Percentiles rank a stretch among this genome's conserved stretches.
These are phyloP conservation scores for Huntiella moniliformis DNA, from an alignment of 2,329 filamentous ascomycete species.

Conservation along the genomic window DNA sequence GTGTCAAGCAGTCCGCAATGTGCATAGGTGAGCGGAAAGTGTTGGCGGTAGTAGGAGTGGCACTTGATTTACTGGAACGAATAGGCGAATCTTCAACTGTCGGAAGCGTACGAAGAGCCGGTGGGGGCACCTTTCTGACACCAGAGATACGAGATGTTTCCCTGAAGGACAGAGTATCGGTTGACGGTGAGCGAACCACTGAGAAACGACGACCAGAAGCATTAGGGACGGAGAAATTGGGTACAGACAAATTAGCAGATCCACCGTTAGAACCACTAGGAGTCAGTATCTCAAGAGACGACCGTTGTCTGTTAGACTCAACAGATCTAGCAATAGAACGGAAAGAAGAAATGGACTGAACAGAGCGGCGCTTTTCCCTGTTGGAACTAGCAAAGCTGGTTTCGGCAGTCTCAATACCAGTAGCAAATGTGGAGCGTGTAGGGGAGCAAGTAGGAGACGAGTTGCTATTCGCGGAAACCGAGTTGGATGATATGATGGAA, in stretches of 20 bases:
- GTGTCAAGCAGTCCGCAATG: neutral
- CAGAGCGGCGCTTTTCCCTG: constrained; percentile 30
- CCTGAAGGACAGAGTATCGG: constrained; percentile 7
- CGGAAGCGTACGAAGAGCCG: constrained; percentile 3
- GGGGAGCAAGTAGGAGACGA: constrained; percentile 41
- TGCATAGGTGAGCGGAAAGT: neutral
- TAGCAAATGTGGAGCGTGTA: constrained; percentile 29
- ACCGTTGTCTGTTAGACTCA: constrained; percentile 11
- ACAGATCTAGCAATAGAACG: constrained; percentile 23
- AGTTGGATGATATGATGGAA: constrained; percentile 29
- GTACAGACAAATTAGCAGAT: neutral
- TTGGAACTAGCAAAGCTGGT: constrained; percentile 29
- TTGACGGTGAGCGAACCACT: constrained; percentile 6
- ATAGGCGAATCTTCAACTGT: constrained; percentile 6
- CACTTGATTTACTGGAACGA: neutral
- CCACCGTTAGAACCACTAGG: neutral
- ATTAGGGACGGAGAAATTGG: constrained; percentile 12
- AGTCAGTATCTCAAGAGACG: constrained; percentile 2
- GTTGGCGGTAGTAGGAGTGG: neutral
- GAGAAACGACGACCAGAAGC: constrained; percentile 6
- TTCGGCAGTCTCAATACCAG: constrained; percentile 19
- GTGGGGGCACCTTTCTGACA: constrained; percentile 5
- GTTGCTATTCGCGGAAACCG: constrained; percentile 36
- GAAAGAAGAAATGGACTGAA: constrained; percentile 23
- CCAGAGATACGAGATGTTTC: constrained; percentile 3